These are phyloP conservation scores for Pichia terricola DNA, from an alignment of 1,139 yeast genomes.

Conservation along the genomic window DNA sequence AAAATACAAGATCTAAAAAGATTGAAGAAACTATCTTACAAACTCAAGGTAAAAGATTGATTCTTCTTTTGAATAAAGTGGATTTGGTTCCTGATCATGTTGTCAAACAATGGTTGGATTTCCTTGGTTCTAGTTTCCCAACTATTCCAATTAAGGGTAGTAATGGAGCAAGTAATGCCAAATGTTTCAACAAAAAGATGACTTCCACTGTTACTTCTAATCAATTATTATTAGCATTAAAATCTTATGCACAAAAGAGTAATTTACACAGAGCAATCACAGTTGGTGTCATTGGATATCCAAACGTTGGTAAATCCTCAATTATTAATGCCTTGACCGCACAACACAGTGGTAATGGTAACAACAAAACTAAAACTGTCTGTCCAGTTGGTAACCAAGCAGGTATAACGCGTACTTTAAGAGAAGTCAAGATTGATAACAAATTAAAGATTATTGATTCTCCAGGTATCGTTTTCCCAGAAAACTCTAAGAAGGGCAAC, in stretches of 20 bases:
- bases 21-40: constrained; percentile 86
- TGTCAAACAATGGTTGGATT: constrained; percentile 75
- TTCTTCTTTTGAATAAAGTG: constrained; percentile 79
- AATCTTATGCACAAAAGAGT: constrained; percentile 74
- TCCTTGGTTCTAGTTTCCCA: constrained; percentile 77
- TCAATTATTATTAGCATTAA: constrained; percentile 68
- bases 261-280: constrained; percentile 85
- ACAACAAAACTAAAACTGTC: constrained; percentile 28
- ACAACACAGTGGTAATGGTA: constrained; percentile 55
- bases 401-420: constrained; percentile 85
- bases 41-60: constrained; percentile 72
- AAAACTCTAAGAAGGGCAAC: constrained; percentile 31
- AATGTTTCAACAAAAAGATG: constrained; percentile 68
- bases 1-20: constrained; percentile 81
- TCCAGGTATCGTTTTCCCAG: constrained; percentile 96
- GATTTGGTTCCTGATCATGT: constrained; percentile 85
- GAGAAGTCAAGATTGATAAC: constrained; percentile 88
- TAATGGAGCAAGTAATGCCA: constrained; percentile 39
- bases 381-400: constrained; percentile 98
- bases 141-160: constrained; percentile 75
- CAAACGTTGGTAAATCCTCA: constrained; percentile 92
- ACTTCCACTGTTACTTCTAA: constrained; percentile 66
- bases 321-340: constrained; percentile 83
- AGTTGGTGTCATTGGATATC: constrained; percentile 95
- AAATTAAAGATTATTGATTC: constrained; percentile 86